These are phyloP conservation scores for Pezicula radicicola DNA, from an alignment of 2,329 filamentous ascomycete genomes.

Conservation along the genomic window DNA sequence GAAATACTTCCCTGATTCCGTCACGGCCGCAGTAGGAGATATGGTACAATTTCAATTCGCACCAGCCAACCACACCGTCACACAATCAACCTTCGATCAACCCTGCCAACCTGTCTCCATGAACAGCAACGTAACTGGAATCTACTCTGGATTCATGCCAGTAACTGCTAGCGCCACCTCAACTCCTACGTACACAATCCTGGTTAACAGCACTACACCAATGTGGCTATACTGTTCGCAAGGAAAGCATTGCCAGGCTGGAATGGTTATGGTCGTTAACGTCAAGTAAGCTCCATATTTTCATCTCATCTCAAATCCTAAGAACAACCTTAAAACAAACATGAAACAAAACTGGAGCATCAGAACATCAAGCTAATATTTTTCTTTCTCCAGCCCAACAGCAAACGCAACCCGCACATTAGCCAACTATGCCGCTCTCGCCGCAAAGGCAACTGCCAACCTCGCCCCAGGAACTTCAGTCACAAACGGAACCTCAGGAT, in stretches of 20 bases:
- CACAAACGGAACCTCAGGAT: conserved; percentile 8
- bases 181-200: conserved; percentile 68
- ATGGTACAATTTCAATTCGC: conserved; percentile 67
- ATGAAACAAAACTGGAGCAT: conserved; percentile 1
- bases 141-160: conserved; percentile 68
- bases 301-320: neutral
- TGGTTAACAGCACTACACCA: conserved; percentile 65
- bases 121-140: conserved; percentile 49
- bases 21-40: conserved; percentile 60
- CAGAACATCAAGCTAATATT: neutral
- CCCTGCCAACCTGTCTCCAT: conserved; percentile 61
- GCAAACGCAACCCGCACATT: conserved; percentile 52
- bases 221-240: conserved; percentile 81
- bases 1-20: conserved; percentile 62
- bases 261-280: conserved; percentile 39
- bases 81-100: conserved; percentile 70
- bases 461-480: conserved; percentile 31
- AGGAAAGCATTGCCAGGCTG: conserved; percentile 64
- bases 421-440: conserved; percentile 31
- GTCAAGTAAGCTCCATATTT: conserved; percentile 42
- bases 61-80: conserved; percentile 73
- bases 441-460: conserved; percentile 35
- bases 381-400: conserved; percentile 16
- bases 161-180: conserved; percentile 49
- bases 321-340: neutral